These are phyloP conservation scores for Gaultheria prostrata DNA, from an alignment of 148 eudicot genomes.

Conservation along the genomic window DNA sequence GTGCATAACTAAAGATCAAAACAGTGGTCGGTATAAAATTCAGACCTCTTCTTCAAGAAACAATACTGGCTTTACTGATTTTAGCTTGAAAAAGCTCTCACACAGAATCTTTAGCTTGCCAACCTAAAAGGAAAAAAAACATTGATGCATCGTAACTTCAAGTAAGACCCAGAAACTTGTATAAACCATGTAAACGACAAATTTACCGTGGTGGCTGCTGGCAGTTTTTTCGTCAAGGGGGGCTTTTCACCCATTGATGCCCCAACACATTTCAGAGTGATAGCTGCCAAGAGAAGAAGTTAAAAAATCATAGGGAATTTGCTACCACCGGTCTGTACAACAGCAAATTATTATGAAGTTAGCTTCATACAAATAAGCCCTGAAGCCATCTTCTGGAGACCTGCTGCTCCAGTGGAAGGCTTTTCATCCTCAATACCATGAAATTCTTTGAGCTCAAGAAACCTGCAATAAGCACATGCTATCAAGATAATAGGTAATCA, in stretches of 20 bases:
- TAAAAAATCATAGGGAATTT: background rate
- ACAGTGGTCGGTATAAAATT: conserved; percentile 9
- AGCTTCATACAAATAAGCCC: conserved; percentile 68
- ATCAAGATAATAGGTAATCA: background rate
- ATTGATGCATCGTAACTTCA: background rate
- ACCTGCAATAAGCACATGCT: conserved; percentile 38
- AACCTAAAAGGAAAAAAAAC: conserved; percentile 37
- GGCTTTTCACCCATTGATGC: conserved; percentile 15
- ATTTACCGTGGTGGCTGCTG: conserved; percentile 68
- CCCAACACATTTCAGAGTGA: conserved; percentile 6
- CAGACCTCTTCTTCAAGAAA: conserved; percentile 88
- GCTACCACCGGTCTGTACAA: background rate
- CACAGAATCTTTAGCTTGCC: conserved; percentile 97
- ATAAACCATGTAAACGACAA: background rate
- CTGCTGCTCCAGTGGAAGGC: conserved; percentile 48
- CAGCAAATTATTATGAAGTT: background rate
- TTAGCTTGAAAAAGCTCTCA: conserved; percentile 88
- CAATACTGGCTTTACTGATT: conserved; percentile 50
- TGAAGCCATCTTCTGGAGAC: conserved; percentile 86
- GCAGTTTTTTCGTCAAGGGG: conserved; percentile 73
- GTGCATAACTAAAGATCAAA: background rate
- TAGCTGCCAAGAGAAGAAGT: conserved; percentile 40
- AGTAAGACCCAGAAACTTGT: background rate
- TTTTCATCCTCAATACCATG: conserved; percentile 83
- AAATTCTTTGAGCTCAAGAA: conserved; percentile 57